Conservation (phyloP, 805 yeast species). For the Yamadazyma philogaea region DNA sequence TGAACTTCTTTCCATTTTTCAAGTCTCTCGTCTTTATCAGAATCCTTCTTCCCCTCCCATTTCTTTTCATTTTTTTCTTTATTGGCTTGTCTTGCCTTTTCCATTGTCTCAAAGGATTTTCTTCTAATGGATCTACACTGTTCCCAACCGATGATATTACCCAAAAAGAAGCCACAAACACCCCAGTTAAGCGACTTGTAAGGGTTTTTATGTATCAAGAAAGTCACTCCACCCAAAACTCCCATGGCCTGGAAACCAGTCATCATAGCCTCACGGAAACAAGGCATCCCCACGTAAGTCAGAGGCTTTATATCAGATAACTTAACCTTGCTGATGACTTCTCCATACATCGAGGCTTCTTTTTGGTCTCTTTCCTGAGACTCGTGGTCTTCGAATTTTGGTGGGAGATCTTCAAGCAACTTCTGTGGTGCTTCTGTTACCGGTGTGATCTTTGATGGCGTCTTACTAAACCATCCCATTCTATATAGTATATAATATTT, state of each 20-base stretch:
- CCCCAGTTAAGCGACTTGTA: constrained; percentile 76
- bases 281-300: constrained; percentile 60
- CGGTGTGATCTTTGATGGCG: constrained; percentile 36
- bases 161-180: constrained; percentile 72
- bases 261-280: constrained; percentile 76
- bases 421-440: constrained; percentile 28
- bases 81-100: constrained; percentile 57
- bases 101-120: constrained; percentile 63
- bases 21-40: constrained; percentile 22
- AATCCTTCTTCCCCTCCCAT: constrained; percentile 21
- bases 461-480: constrained; percentile 41
- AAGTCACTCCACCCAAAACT: constrained; percentile 64
- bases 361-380: constrained; percentile 14
- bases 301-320: constrained; percentile 51
- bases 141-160: constrained; percentile 87
- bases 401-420: constrained; percentile 51
- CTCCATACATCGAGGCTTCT: constrained; percentile 9
- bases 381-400: constrained; percentile 43
- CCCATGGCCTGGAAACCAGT: constrained; percentile 73
- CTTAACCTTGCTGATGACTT: constrained; percentile 44
- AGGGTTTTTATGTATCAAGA: constrained; percentile 62
- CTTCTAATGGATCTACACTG: constrained; percentile 77
- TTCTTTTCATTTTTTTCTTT: constrained; percentile 32
- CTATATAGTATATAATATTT: not conserved
- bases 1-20: constrained; percentile 28